phyloP scores from a whole-genome alignment of 2,329 filamentous ascomycete species.

The Fusarium avenaceum region DNA sequence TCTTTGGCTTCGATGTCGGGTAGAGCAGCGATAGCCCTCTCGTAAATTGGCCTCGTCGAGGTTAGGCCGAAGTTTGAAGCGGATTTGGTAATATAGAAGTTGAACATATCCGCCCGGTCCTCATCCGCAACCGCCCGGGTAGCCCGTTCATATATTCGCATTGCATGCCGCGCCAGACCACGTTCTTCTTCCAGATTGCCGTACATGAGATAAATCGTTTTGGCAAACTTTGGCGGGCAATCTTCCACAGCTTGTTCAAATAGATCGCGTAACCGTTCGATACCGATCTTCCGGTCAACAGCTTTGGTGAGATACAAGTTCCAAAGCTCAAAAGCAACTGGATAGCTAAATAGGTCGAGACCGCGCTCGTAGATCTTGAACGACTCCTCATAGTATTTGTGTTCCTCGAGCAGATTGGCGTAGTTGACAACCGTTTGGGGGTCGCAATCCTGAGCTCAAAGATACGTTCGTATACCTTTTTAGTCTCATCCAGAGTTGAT shows the following conservation, averaged over 20 bases:
- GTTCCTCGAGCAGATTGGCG: constrained; percentile 92
- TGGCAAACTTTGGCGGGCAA: constrained; percentile 95
- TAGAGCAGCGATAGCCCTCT: constrained; percentile 92
- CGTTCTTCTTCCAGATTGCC: constrained; percentile 96
- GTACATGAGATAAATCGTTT: constrained; percentile 97
- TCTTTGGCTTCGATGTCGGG: constrained; percentile 93
- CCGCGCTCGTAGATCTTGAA: constrained; percentile 98
- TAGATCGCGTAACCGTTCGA: constrained; percentile 91
- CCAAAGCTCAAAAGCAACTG: constrained; percentile 98
- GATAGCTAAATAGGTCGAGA: constrained; percentile 97
- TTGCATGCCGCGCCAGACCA: constrained; percentile 92
- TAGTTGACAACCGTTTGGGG: constrained; percentile 98
- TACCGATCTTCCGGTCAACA: constrained; percentile 94
- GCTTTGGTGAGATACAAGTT: constrained; percentile 98
- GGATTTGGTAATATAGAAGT: constrained; percentile 99
- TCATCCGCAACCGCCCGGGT: constrained; percentile 95
- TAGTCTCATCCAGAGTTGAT: constrained; percentile 89
- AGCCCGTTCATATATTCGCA: constrained; percentile 98
- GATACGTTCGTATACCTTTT: constrained; percentile 94
- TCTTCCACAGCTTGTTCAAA: constrained; percentile 98
- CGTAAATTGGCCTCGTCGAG: constrained; percentile 95
- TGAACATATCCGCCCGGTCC: constrained; percentile 97
- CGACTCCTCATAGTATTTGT: constrained; percentile 95
- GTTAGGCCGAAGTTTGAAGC: constrained; percentile 97
- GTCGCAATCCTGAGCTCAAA: constrained; percentile 98